These are phyloP conservation scores for Rhodotorula toruloides DNA, from an alignment of 768 basidiomycete genomes.

Conservation along the genomic window DNA sequence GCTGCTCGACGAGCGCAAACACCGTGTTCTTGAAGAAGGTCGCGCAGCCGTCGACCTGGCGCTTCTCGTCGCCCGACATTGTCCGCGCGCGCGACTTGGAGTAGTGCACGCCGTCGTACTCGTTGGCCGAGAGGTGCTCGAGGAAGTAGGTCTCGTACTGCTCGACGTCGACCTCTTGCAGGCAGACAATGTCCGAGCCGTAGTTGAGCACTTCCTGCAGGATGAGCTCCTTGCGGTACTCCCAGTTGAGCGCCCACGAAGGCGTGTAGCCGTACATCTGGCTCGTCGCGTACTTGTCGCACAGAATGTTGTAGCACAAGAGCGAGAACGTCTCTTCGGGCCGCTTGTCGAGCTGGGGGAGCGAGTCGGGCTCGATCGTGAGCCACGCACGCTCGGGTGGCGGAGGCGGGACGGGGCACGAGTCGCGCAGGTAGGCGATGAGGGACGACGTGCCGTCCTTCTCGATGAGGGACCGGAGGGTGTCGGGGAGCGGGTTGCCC, in stretches of 20 bases:
- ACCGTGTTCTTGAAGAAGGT: constrained; percentile 86
- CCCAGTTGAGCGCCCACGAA: constrained; percentile 92
- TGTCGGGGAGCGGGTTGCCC: constrained; percentile 85
- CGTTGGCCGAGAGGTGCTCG: constrained; percentile 63
- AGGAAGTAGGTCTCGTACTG: constrained; percentile 89
- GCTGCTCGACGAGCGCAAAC: constrained; percentile 90
- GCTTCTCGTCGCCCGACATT: constrained; percentile 78
- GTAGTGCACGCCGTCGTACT: constrained; percentile 86
- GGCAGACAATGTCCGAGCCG: constrained; percentile 80
- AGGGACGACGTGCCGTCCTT: constrained; percentile 90
- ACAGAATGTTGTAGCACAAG: constrained; percentile 89
- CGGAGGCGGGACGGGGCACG: constrained; percentile 70
- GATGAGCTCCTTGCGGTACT: constrained; percentile 83
- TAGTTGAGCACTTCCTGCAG: constrained; percentile 74
- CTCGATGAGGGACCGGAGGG: constrained; percentile 73
- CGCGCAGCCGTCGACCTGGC: constrained; percentile 91
- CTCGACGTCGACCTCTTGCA: constrained; percentile 90
- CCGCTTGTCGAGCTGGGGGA: constrained; percentile 52
- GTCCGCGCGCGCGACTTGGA: constrained; percentile 89
- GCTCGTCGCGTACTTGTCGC: constrained; percentile 81
- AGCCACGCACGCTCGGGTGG: constrained; percentile 77
- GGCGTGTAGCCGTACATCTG: constrained; percentile 93
- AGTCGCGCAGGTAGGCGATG: constrained; percentile 85
- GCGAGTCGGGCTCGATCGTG: constrained; percentile 44
- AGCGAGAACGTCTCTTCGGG: constrained; percentile 70